Evolutionary conservation across 805 yeast species (phyloP), one percentile per base, ranked within the genome.

Genomic region (Saccharomycopsis microspora): DNA sequence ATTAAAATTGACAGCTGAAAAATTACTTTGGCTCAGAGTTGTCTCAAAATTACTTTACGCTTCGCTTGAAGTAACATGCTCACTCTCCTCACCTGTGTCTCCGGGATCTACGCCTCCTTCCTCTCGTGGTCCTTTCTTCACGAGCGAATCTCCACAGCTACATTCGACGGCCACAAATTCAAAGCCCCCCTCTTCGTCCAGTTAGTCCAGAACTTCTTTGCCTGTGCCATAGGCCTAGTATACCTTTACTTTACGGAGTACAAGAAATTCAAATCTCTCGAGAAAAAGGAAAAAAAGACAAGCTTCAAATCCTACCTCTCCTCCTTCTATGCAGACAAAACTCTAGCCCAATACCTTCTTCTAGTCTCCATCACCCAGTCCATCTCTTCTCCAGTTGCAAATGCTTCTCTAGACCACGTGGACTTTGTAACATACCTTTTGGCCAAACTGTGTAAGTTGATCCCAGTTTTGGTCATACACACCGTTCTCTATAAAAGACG

Each of bases 391-490:
- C 96, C 96, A 4, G 64, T 93, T 41, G 93, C 95, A 1, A 80
- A 86, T 52, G 74, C 80, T 39, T 78, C 95, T 19, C 66, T 90
- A 51, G 71, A 75, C 44, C 86, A 90, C 61, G 90, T 93, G 33
- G 96, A 86, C 59, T 93, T 85, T 60, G 67, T 93, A 58, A 83
- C 94, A 0, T 82, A 77, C 56, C 73, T 90, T 53, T 71, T 93
- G 52, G 95, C 96, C 19, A 93, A 93, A 60, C 82, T 95, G 47
- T 90, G 97, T 62, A 93, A 93, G 58, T 71, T 93, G 62, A 77
- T 93, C 28, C 99, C 99, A 0, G 95, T 90, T n/a, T 80, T 93
- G 82, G 60, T 85, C 34, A 84, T 93, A 3, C 96, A 88, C 58
- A 66, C 81, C 49, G 55, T 78, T 10, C 57, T 85, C 8, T 90